Evolutionary conservation across 1,284 basidiomycete genomes (phyloP).

Genomic region (Microbotryum silenes-acaulis): DNA sequence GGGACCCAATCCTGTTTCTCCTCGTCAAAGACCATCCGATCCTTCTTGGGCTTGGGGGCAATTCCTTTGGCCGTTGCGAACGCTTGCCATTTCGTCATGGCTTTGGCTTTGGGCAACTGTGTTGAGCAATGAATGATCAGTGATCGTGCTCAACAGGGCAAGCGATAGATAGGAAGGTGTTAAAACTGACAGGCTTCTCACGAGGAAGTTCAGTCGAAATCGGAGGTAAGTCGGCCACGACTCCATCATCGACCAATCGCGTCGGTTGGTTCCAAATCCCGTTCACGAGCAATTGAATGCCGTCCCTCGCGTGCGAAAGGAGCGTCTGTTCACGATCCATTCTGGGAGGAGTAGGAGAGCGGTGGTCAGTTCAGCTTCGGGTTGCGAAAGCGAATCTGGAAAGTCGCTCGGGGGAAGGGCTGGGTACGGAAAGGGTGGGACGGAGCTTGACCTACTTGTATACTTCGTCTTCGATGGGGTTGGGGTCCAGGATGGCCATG

Average conservation of each 20-base stretch:
- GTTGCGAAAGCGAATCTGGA: background rate
- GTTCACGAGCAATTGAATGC: conserved; percentile 72
- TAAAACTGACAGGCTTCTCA: conserved; percentile 57
- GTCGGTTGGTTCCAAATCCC: conserved; percentile 77
- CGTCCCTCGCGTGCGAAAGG: conserved; percentile 70
- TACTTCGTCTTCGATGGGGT: conserved; percentile 68
- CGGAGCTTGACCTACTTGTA: conserved; percentile 54
- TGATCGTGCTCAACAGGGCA: too few species aligned
- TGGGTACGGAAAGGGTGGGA: background rate
- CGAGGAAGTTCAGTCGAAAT: conserved; percentile 72
- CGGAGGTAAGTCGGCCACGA: conserved; percentile 70
- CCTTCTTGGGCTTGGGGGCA: conserved; percentile 59
- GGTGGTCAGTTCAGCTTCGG: background rate
- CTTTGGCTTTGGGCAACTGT: conserved; percentile 75
- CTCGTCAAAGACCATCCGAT: conserved; percentile 88
- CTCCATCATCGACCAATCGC: conserved; percentile 66
- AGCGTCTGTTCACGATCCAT: conserved; percentile 72
- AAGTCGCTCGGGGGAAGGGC: background rate
- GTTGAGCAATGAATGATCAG: background rate
- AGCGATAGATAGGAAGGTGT: background rate
- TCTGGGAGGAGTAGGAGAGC: conserved; percentile 42
- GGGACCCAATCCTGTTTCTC: conserved; percentile 88
- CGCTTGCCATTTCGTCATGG: conserved; percentile 91
- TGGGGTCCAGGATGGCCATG: conserved; percentile 77
- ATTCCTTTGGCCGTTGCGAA: conserved; percentile 95